These are phyloP conservation scores for Termitomyces sp. DNA, from an alignment of 768 basidiomycete genomes.

Conservation along the genomic window DNA sequence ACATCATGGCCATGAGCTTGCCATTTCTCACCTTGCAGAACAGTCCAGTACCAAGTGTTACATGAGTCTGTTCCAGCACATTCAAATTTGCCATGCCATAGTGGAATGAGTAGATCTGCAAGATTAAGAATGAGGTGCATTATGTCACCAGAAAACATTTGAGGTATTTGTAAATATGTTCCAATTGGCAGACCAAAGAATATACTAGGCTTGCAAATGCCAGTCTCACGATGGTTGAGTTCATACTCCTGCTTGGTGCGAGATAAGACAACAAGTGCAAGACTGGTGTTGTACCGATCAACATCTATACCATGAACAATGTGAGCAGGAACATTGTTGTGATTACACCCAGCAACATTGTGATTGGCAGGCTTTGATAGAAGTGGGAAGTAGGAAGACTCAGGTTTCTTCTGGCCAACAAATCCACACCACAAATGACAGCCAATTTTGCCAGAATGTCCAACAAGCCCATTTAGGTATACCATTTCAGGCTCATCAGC, in stretches of 20 bases:
- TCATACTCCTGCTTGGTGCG: neutral
- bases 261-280: neutral
- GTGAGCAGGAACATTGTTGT: conserved; percentile 18
- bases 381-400: conserved; percentile 21
- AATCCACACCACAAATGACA: conserved; percentile 19
- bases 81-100: conserved; percentile 24
- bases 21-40: neutral
- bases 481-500: conserved; percentile 29
- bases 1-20: neutral
- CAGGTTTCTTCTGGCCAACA: conserved; percentile 24
- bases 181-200: neutral
- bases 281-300: neutral
- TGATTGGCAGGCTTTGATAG: conserved; percentile 22
- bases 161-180: conserved; percentile 22
- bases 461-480: conserved; percentile 25
- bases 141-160: conserved; percentile 23
- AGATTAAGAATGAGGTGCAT: conserved; percentile 36
- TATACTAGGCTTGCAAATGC: neutral
- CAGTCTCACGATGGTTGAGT: neutral
- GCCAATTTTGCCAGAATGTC: conserved; percentile 19
- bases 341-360: conserved; percentile 20
- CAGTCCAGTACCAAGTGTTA: conserved; percentile 23
- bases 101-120: conserved; percentile 22
- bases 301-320: neutral
- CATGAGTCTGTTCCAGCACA: conserved; percentile 10